A percentile compares a stretch with the other conserved stretches of the same genome.
These are phyloP conservation scores for Lactarius sp. DNA, from an alignment of 768 basidiomycete genomes.

Conservation along the genomic window DNA sequence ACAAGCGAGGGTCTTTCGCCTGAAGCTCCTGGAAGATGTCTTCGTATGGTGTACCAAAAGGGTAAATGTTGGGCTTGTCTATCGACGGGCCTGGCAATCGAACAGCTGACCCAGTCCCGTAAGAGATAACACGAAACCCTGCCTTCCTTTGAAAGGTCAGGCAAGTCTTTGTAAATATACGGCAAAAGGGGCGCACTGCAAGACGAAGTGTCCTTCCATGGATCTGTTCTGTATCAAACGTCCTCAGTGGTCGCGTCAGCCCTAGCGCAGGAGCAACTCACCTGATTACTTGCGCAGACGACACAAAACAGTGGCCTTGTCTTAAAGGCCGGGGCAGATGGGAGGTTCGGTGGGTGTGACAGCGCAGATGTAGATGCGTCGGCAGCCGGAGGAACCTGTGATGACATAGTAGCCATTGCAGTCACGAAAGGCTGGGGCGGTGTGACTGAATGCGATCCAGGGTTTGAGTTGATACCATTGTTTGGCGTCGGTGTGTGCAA, in stretches of 20 bases:
- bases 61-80: conserved; percentile 96
- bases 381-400: conserved; percentile 8
- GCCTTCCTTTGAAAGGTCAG: conserved; percentile 59
- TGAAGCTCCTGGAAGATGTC: conserved; percentile 88
- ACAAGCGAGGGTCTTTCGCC: conserved; percentile 80
- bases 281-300: conserved; percentile 99
- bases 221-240: conserved; percentile 72
- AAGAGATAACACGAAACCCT: conserved; percentile 87
- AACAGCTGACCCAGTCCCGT: conserved; percentile 95
- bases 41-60: conserved; percentile 96
- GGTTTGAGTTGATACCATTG: conserved; percentile 13
- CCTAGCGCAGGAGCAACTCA: conserved; percentile 35
- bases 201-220: conserved; percentile 94
- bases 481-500: conserved; percentile 4
- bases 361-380: conserved; percentile 11
- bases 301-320: conserved; percentile 88
- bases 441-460: conserved; percentile 22
- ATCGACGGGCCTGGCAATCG: conserved; percentile 93
- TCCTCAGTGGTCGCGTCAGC: background rate
- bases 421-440: conserved; percentile 27
- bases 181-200: conserved; percentile 56
- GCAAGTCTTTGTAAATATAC: background rate
- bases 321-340: conserved; percentile 41
- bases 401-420: conserved; percentile 21
- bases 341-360: background rate